These are phyloP conservation scores for Tulasnella sp. DNA, from an alignment of 768 basidiomycete species.

Conservation along the genomic window DNA sequence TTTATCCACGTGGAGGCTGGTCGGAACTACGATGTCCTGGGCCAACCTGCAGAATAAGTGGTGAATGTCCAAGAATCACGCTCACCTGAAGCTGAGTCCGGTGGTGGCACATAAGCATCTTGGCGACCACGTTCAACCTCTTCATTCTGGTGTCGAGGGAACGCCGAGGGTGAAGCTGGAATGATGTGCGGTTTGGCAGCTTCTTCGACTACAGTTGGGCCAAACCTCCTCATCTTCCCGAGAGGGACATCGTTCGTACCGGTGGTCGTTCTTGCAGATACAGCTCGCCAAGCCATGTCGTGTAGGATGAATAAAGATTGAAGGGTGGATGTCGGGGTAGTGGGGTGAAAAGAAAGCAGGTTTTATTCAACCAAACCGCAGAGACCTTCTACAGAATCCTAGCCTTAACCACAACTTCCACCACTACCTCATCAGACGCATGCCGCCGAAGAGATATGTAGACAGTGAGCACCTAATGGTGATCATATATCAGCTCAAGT, in stretches of 20 bases:
- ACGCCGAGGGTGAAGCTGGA: constrained; percentile 77
- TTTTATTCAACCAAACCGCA: constrained; percentile 7
- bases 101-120: constrained; percentile 21
- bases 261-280: constrained; percentile 78
- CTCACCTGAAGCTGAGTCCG: constrained; percentile 18
- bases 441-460: constrained; percentile 12
- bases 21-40: not conserved
- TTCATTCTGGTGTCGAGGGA: constrained; percentile 43
- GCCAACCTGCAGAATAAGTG: not conserved
- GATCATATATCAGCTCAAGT: not conserved
- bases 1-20: constrained; percentile 16
- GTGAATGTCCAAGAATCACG: constrained; percentile 26
- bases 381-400: not conserved
- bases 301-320: not conserved
- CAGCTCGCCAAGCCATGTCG: constrained; percentile 29
- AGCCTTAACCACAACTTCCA: constrained; percentile 1
- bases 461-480: constrained; percentile 3
- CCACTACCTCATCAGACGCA: not conserved
- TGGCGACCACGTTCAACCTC: constrained; percentile 13
- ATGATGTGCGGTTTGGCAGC: constrained; percentile 72
- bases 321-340: not conserved
- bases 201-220: constrained; percentile 77
- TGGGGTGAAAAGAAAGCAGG: not conserved
- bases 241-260: constrained; percentile 91
- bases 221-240: constrained; percentile 82